These are phyloP conservation scores for Diaporthe vexans DNA, from an alignment of 2,329 filamentous ascomycete species.

Conservation along the genomic window DNA sequence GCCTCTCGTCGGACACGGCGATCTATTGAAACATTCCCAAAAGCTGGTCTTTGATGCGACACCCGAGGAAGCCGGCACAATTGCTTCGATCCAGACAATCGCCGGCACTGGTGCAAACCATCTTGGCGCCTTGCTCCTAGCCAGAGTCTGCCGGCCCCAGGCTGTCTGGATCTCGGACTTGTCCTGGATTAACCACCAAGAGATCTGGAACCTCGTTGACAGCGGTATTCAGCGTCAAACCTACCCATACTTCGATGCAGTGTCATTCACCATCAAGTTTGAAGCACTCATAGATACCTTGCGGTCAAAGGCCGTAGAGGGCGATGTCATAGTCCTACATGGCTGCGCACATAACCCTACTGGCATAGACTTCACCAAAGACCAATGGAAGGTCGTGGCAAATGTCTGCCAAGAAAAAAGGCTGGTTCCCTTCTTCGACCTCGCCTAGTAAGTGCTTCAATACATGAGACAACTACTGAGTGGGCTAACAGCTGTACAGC, in stretches of 20 bases:
- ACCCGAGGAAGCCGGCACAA: background rate
- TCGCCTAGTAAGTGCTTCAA: background rate
- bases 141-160: background rate
- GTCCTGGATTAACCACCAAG: conserved; percentile 4
- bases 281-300: background rate
- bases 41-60: background rate
- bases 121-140: background rate
- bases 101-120: conserved; percentile 10
- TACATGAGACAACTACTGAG: too few relatives aligned
- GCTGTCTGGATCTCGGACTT: conserved; percentile 2
- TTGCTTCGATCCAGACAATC: conserved; percentile 3
- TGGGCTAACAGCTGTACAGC: background rate
- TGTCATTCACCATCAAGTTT: background rate
- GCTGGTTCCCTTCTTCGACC: background rate
- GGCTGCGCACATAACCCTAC: conserved; percentile 13
- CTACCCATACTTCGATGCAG: background rate
- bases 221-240: background rate
- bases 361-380: background rate
- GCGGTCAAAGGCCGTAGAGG: background rate
- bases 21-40: background rate
- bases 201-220: conserved; percentile 10
- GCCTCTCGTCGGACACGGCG: background rate
- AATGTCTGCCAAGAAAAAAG: background rate
- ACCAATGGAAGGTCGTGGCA: background rate
- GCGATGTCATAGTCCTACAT: background rate